A percentile compares a stretch with the other conserved stretches of the same genome.
phyloP scores from a whole-genome alignment of 2,329 filamentous ascomycete genomes.

The Elsinoe arachidis region DNA sequence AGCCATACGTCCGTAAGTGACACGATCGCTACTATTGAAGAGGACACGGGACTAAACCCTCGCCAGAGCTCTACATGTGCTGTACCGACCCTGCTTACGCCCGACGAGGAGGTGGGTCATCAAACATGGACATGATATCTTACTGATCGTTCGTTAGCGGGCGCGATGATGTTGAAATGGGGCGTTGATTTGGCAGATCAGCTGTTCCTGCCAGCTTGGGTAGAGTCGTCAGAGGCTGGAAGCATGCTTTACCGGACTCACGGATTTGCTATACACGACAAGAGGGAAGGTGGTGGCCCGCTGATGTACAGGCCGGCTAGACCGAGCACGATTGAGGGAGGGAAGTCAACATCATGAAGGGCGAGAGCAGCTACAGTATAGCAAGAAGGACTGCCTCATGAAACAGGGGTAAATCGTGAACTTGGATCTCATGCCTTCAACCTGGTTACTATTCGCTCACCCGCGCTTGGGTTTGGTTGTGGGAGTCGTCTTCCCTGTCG shows the following conservation, averaged over 20 bases:
- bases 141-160: conserved; percentile 17
- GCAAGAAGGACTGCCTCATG: too few species aligned
- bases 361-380: too few species aligned
- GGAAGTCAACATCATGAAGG: conserved; percentile 17
- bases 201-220: conserved; percentile 25
- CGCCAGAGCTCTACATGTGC: conserved; percentile 28
- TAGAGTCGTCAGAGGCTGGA: conserved; percentile 22
- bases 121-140: neutral
- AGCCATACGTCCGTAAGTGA: conserved; percentile 18
- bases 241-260: conserved; percentile 7
- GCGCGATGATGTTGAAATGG: conserved; percentile 31
- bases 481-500: too few species aligned
- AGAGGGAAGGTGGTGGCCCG: conserved; percentile 15
- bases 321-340: conserved; percentile 19
- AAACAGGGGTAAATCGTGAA: too few species aligned
- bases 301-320: conserved; percentile 17
- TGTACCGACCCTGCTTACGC: conserved; percentile 31
- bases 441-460: too few species aligned
- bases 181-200: conserved; percentile 28
- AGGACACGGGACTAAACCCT: neutral
- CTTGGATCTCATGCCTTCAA: too few species aligned
- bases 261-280: conserved; percentile 19
- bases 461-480: too few species aligned
- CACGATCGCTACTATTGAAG: neutral
- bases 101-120: conserved; percentile 23